phyloP scores from a whole-genome alignment of 2,329 filamentous ascomycete genomes.

The Cordyceps farinosa region DNA sequence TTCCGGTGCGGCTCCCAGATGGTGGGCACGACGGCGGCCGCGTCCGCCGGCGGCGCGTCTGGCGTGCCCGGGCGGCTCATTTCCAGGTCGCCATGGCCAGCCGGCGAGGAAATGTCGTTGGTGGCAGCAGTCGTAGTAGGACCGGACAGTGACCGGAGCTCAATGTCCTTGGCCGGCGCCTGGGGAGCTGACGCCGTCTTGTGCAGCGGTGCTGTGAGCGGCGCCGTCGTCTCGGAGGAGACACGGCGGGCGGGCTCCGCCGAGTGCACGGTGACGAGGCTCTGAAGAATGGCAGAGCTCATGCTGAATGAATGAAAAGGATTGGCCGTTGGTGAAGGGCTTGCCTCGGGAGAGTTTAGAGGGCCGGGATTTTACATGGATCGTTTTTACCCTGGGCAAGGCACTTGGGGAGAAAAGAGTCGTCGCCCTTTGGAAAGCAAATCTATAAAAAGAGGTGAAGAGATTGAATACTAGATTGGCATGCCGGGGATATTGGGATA shows the following conservation, averaged over 20 bases:
- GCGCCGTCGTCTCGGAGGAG: conserved; percentile 5
- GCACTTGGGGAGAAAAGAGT: too few relatives aligned
- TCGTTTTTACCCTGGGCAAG: not conserved
- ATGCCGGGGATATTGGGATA: too few relatives aligned
- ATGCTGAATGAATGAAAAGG: not conserved
- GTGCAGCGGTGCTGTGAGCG: conserved; percentile 6
- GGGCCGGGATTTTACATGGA: not conserved
- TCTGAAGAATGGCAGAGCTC: conserved; percentile 11
- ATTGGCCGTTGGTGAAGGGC: too few relatives aligned
- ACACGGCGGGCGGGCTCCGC: not conserved
- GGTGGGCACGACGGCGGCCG: conserved; percentile 49
- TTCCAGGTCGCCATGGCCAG: conserved; percentile 40
- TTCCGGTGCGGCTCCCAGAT: conserved; percentile 64
- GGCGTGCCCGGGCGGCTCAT: conserved; percentile 52
- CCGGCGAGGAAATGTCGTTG: not conserved
- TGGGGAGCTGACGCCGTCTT: not conserved
- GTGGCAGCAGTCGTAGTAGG: too few relatives aligned
- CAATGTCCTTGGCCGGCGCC: not conserved
- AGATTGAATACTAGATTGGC: not conserved
- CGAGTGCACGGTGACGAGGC: conserved; percentile 12
- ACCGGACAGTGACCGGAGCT: not conserved
- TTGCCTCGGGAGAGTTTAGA: not conserved
- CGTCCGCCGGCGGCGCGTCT: conserved; percentile 28
- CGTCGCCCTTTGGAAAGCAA: too few relatives aligned
- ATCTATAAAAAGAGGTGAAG: not conserved